Evolutionary conservation across 1,139 yeast species (phyloP).

Genomic region (Debaryomycetaceae sp.): DNA sequence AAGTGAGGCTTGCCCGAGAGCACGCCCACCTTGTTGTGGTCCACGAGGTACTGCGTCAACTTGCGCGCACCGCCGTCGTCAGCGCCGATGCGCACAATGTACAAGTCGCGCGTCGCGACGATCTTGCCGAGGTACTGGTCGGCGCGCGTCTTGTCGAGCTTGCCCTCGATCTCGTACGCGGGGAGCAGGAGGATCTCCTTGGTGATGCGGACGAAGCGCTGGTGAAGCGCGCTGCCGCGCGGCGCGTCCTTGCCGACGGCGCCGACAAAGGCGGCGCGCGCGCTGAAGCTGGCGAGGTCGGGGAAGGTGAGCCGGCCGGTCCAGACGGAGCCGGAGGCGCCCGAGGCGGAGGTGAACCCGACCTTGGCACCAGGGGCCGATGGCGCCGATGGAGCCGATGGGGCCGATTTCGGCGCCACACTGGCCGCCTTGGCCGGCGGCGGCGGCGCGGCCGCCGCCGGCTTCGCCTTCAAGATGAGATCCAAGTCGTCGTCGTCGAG

Average conservation of each 20-base stretch:
- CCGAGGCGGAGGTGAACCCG: conserved; percentile 13
- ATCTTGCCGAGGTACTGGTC: conserved; percentile 53
- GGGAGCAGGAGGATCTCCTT: conserved; percentile 26
- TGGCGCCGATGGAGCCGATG: conserved; percentile 3
- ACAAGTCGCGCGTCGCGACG: conserved; percentile 45
- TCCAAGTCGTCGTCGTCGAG: conserved; percentile 23
- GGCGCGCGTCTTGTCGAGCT: conserved; percentile 52
- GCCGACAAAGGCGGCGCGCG: conserved; percentile 39
- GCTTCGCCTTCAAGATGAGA: conserved; percentile 13
- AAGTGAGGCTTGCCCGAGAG: conserved; percentile 43
- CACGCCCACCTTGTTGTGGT: conserved; percentile 58
- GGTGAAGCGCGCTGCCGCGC: conserved; percentile 15
- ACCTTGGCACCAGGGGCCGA: too few relatives aligned
- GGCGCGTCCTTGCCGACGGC: conserved; percentile 19
- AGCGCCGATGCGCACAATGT: conserved; percentile 37
- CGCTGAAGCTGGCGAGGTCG: conserved; percentile 48
- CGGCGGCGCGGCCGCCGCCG: conserved; percentile 5
- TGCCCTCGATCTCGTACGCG: conserved; percentile 55
- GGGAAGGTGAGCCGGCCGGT: conserved; percentile 53
- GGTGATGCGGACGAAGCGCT: conserved; percentile 17
- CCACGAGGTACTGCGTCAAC: conserved; percentile 49
- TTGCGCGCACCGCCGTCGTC: conserved; percentile 25
- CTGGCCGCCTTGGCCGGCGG: neutral
- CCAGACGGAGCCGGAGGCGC: conserved; percentile 35
- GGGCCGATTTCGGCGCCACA: conserved; percentile 4